Evolutionary conservation across 192 early-diverging fungal species (phyloP), one percentile per base, ranked within the genome.

Genomic region (Diversispora epigaea): DNA sequence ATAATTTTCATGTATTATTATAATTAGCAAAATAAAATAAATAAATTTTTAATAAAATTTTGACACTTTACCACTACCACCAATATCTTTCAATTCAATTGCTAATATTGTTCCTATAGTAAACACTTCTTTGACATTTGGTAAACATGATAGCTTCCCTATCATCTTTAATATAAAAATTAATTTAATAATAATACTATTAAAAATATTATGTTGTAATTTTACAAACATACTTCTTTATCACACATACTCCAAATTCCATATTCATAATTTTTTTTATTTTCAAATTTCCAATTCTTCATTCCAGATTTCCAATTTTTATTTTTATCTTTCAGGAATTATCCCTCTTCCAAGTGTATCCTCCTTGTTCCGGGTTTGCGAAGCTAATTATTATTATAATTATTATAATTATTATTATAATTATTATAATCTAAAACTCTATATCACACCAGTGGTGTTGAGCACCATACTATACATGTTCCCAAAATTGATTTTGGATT

Each of bases 31-130:
- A 74, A 82, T 40, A 78, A 6, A 67, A 1, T 75, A 82, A 73
- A 79, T 10, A 69, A 66, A 72, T 15, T 40, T 11, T 54, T 54
- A 19, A 25, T 52, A 4, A 4, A 32, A 44, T 39, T 61, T 67
- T 21, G 25, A 14, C 46, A 39, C 45, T 21, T 74, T 76, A 71
- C 77, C 76, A 46, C 55, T 56, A 10, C 73, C 78, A 52, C 77
- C 54, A 2, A 75, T 49, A 60, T 84, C 84, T 32, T 78, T 80
- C 70, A 92, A 79, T 71, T 90, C 85, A 52, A 94, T 83, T 0
- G 89, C 88, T 41, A 93, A 82, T 12, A 94, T 86, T 14, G 87
- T 86, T 39, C 92, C 92, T 9, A 93, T 65, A 3, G 89, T 54
- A 22, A 91, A 84, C 4, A 93, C 86, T 22, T 91, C 86, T 41